A percentile compares a stretch with the other conserved stretches of the same genome.
Evolutionary conservation across 2,329 filamentous ascomycete genomes (phyloP).

Genomic region (Xylariaceae sp.): DNA sequence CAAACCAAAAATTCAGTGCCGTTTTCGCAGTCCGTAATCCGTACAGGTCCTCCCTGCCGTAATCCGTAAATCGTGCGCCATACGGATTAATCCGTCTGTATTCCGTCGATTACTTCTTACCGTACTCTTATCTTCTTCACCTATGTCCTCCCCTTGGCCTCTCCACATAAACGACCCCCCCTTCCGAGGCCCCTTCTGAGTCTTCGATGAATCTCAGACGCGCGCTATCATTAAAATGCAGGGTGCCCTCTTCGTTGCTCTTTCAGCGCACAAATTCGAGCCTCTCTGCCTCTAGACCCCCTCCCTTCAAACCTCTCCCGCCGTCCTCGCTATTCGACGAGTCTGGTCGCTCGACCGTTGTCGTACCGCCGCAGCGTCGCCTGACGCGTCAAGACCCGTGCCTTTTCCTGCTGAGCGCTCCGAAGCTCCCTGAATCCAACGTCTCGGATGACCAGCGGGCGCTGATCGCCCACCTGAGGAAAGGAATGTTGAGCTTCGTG

Average conservation of each 20-base stretch:
- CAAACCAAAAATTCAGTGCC: no score
- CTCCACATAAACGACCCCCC: no score
- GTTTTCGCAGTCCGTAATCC: no score
- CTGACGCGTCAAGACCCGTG: no score
- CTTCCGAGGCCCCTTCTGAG: not conserved
- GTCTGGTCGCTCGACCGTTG: not conserved
- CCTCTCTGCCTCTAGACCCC: not conserved
- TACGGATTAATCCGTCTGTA: no score
- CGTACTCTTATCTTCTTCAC: not conserved
- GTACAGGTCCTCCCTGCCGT: no score
- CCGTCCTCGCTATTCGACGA: conserved; percentile 20
- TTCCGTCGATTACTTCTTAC: not conserved
- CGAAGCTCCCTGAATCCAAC: not conserved
- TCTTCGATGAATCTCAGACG: conserved; percentile 12
- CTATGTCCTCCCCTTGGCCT: not conserved
- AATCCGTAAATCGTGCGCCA: no score
- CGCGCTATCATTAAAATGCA: conserved; percentile 2
- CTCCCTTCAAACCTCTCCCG: conserved; percentile 10
- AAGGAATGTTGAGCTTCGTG: conserved; percentile 64
- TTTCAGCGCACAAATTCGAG: not conserved
- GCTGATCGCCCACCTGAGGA: not conserved
- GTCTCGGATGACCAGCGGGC: not conserved
- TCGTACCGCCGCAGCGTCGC: not conserved
- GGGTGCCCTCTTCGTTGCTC: not conserved
- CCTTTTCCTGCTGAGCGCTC: not conserved